Percentiles rank a stretch among this genome's conserved stretches.
These are phyloP conservation scores for Solanum boliviense DNA, from an alignment of 257 asterid genomes.

Conservation along the genomic window DNA sequence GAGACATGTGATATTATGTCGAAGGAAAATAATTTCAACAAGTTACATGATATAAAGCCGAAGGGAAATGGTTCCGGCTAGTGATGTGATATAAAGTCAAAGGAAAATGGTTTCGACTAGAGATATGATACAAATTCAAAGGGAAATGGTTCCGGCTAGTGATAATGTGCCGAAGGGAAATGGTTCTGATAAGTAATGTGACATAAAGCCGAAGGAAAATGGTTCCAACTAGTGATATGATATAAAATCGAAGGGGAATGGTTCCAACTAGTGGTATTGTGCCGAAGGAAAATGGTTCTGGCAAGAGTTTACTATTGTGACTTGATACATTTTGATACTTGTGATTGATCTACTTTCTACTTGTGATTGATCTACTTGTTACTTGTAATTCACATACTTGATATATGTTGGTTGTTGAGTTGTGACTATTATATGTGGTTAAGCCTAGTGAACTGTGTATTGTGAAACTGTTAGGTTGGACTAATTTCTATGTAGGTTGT, in stretches of 20 bases:
- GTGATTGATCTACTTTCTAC: background rate
- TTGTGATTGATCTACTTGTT: background rate
- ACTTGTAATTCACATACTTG: background rate
- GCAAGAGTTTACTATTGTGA: background rate
- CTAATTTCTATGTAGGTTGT: too few species aligned
- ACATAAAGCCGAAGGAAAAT: background rate
- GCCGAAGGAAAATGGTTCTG: too few species aligned
- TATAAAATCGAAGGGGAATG: background rate
- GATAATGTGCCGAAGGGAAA: background rate
- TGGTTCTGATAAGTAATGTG: background rate
- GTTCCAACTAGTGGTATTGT: too few species aligned
- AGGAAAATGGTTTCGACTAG: background rate
- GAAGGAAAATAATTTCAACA: background rate
- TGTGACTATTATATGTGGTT: background rate
- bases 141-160: background rate
- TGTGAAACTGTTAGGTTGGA: background rate
- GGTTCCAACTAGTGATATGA: background rate
- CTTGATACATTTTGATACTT: background rate
- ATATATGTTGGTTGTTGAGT: background rate
- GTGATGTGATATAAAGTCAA: background rate
- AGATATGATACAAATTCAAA: background rate
- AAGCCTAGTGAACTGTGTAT: background rate
- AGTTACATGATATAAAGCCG: background rate
- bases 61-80: background rate
- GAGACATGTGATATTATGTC: background rate